Base-by-base conservation (phyloP, 768 basidiomycete genomes). In the Panaeolus cyanescens region DNA sequence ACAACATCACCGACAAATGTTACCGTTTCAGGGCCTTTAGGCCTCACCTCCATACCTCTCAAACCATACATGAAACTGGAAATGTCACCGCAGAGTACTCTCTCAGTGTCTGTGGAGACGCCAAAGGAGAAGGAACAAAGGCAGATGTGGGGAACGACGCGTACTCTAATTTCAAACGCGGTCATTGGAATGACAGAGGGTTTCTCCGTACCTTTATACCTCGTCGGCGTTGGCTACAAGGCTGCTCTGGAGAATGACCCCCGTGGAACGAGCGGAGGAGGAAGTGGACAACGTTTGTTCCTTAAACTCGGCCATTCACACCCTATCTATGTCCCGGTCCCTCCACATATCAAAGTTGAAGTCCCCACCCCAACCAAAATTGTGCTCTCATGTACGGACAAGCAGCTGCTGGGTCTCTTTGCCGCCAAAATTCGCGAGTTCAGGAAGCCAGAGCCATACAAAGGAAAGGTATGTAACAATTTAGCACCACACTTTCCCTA, bases 161-260 rank as follows among this genome's bases (percentile, higher is more conserved):
- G 96, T 57, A 91, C 95, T 0, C 82, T 95, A 65, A 92, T 98
- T 71, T 80, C 83, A 65, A 98, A 99, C 71, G 95, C 96, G 15
- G 85, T 99, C 64, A 82, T 78, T 13, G 96, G 96, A 40, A 93
- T 98, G 81, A 91, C 93, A 4, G 85, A 88, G 61, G 96, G 96
- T 4, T 98, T 93, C 77, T 83, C 83, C 0, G 82, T 93, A 8
- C 89, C 93, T 13, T 74, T 99, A 15, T 90, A 89, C 70, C 85
- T 99, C 63, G 96, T 98, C 63, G 96, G 96, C 17, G 95, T 99
- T 32, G 96, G 96, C 1, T 99, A 94, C 78, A 84, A 96, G 69
- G 95, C 89, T 7, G 86, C 86, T 2, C 74, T 98, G 60, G 96
- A 99, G 77, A 83, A 85, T 9, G 90, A 92, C 69, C 91, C 92